phyloP scores from a whole-genome alignment of 768 basidiomycete species.

The Tricholomella constricta region DNA sequence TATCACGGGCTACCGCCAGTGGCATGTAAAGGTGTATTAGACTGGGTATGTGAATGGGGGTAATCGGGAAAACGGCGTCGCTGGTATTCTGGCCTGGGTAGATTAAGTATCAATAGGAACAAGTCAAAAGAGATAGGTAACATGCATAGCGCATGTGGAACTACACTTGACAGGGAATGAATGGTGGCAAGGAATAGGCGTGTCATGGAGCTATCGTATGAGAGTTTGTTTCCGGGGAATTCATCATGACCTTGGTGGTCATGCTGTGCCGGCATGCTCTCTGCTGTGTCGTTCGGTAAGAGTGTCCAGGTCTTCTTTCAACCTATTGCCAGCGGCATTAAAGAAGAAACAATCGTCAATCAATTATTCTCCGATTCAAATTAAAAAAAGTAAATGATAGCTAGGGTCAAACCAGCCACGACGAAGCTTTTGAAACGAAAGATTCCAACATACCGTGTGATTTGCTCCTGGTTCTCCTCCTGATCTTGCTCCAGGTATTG shows the following conservation, averaged over 20 bases:
- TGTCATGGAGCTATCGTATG: constrained; percentile 10
- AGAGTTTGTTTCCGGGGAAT: constrained; percentile 4
- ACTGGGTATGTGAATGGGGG: constrained; percentile 13
- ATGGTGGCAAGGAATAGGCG: constrained; percentile 3
- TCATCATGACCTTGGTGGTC: constrained; percentile 12
- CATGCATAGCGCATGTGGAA: constrained; percentile 7
- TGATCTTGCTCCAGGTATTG: constrained; percentile 77
- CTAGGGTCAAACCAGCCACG: constrained; percentile 52
- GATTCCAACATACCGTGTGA: constrained; percentile 74
- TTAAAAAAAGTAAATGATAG: constrained; percentile 56
- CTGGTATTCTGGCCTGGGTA: constrained; percentile 13
- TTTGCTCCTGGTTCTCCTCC: constrained; percentile 73
- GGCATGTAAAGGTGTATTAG: constrained; percentile 4
- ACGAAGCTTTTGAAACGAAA: constrained; percentile 61
- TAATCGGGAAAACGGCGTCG: constrained; percentile 12
- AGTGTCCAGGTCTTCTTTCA: constrained; percentile 65
- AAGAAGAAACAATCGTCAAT: constrained; percentile 34
- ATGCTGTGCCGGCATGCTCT: constrained; percentile 23
- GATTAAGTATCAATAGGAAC: constrained; percentile 15
- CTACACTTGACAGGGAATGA: constrained; percentile 2
- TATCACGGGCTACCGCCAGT: not conserved
- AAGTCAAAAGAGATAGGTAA: constrained; percentile 12
- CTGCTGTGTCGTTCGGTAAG: constrained; percentile 45
- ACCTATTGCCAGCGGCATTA: constrained; percentile 44
- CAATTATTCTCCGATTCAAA: constrained; percentile 34